Percentiles rank a stretch among this genome's conserved stretches.
Conservation (phyloP, 331 rosid genomes). For the Cydonia oblonga region DNA sequence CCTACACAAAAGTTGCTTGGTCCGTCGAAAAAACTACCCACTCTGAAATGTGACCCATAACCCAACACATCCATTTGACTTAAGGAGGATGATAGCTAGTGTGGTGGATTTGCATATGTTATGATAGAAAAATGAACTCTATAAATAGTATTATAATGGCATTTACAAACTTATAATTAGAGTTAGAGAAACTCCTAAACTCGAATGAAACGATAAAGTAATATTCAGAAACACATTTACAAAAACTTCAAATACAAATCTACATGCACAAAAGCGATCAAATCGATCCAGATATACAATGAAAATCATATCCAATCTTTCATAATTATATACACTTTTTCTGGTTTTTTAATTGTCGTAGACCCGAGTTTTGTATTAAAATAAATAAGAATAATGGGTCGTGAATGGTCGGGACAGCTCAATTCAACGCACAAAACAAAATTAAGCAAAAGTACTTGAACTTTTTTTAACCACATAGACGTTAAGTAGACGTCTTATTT, state of each 20-base stretch:
- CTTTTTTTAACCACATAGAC: neutral
- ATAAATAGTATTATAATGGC: neutral
- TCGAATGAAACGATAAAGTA: neutral
- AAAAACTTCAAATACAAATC: neutral
- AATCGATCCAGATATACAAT: neutral
- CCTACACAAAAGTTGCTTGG: neutral
- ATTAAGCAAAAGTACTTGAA: neutral
- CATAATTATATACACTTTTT: neutral
- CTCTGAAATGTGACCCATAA: neutral
- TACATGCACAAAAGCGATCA: neutral
- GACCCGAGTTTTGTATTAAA: neutral
- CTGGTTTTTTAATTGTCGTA: neutral
- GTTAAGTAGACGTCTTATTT: neutral
- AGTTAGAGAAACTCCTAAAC: neutral
- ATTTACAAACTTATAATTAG: neutral
- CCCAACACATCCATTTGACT: constrained; percentile 3
- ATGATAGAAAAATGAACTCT: neutral
- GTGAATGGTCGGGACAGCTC: too few species aligned
- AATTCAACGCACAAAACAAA: too few species aligned
- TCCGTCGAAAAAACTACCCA: neutral
- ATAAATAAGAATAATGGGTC: neutral
- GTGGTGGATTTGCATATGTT: neutral
- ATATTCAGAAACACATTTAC: too few species aligned
- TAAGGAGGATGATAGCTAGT: neutral
- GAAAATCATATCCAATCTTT: neutral